A percentile compares a stretch with the other conserved stretches of the same genome.
Conservation (phyloP, 78 protist species). For the Trichosphaerium sp. region DNA sequence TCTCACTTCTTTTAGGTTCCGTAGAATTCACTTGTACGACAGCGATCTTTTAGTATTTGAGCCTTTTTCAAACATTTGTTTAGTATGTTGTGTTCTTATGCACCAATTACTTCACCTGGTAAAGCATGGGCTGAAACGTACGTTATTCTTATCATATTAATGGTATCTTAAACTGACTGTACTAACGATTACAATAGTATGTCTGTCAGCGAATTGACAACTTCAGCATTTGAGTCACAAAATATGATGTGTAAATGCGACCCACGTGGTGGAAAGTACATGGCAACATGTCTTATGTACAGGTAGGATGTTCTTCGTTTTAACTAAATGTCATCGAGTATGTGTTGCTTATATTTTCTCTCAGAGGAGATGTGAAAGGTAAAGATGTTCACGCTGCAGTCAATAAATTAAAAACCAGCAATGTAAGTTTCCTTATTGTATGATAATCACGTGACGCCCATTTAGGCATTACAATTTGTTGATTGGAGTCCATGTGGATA, state of each 20-base stretch:
- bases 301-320: too few relatives aligned
- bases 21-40: conserved; percentile 96
- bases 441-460: conserved; percentile 92
- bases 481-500: conserved; percentile 98
- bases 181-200: conserved; percentile 85
- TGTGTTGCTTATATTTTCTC: too few relatives aligned
- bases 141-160: too few relatives aligned
- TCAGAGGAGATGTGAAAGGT: conserved; percentile 98
- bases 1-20: too few relatives aligned
- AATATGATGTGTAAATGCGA: conserved; percentile 96
- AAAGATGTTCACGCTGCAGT: conserved; percentile 97
- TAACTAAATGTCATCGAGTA: too few relatives aligned
- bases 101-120: conserved; percentile 96
- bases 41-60: too few relatives aligned
- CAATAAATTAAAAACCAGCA: conserved; percentile 94
- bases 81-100: conserved; percentile 78
- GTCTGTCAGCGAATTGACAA: too few relatives aligned
- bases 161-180: conserved; percentile 89
- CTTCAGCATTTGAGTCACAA: conserved; percentile 91
- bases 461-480: conserved; percentile 91
- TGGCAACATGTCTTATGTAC: conserved; percentile 97
- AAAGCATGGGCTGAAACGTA: conserved; percentile 97
- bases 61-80: too few relatives aligned
- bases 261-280: conserved; percentile 97
- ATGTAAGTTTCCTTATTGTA: conserved; percentile 91